phyloP scores from a whole-genome alignment of 2,329 filamentous ascomycete genomes.

The Esteya vermicola region DNA sequence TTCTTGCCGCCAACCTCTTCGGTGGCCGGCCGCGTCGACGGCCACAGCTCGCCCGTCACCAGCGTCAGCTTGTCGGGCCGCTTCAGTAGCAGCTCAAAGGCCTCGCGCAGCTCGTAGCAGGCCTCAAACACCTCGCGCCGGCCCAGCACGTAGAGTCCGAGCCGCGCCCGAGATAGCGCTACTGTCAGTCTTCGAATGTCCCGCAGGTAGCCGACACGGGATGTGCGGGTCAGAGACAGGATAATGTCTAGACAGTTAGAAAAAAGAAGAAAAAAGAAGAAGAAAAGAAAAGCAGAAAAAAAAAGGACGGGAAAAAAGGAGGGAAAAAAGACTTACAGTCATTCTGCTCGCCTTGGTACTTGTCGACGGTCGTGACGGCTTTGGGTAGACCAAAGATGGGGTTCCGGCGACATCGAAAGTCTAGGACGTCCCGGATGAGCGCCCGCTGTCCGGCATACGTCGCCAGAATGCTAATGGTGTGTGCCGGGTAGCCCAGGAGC shows the following conservation, averaged over 20 bases:
- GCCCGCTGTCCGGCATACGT: conserved; percentile 90
- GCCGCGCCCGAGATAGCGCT: conserved; percentile 77
- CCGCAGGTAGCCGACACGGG: conserved; percentile 78
- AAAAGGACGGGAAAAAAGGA: no score
- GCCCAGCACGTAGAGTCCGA: conserved; percentile 86
- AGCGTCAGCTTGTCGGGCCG: conserved; percentile 72
- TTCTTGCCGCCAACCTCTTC: conserved; percentile 44
- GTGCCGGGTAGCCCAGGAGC: conserved; percentile 76
- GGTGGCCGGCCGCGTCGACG: conserved; percentile 39
- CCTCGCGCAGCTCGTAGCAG: conserved; percentile 74
- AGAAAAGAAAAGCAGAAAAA: no score
- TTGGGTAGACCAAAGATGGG: conserved; percentile 78
- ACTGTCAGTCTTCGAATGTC: conserved; percentile 90
- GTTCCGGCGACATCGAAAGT: conserved; percentile 70
- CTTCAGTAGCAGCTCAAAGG: conserved; percentile 64
- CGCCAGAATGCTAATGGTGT: conserved; percentile 73
- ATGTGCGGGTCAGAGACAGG: conserved; percentile 80
- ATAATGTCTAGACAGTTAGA: conserved; percentile 55
- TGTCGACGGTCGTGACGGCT: conserved; percentile 89
- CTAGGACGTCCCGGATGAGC: conserved; percentile 74
- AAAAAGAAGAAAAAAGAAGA: not conserved
- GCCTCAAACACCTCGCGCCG: conserved; percentile 78
- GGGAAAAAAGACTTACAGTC: conserved; percentile 93
- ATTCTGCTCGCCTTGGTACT: conserved; percentile 98
- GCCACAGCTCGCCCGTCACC: conserved; percentile 77